Base-by-base conservation (phyloP, 139 green algal genomes). In the Micractinium conductrix region DNA sequence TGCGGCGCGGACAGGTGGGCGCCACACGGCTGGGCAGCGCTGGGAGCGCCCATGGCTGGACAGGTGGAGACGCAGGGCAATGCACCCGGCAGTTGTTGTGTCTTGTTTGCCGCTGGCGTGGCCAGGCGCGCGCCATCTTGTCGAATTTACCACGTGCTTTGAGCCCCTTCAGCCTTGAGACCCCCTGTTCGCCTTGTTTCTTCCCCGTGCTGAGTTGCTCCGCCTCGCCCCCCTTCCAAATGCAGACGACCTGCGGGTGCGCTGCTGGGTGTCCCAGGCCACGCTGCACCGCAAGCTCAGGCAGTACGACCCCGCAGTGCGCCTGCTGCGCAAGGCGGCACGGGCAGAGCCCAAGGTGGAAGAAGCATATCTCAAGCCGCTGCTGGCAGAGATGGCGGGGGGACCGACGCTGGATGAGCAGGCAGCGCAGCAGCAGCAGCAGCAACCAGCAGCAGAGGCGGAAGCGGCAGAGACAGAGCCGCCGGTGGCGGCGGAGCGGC, bases 201-300 rank as follows among this genome's bases (percentile, higher is more conserved):
- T 38, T 26, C 16, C 22, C 35, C 30, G 17, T 4, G 0, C 16
- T 12, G 2, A 7, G 12, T 43, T 26, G 4, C 74, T 70, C n/a
- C 24, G 3, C 38, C 16, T 44, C 33, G 67, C n/a, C 14, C 35
- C 67, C 48, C 50, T 28, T 7, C 40, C 38, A 38, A 3, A 0
- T 2, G 33, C 42, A 37, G 71, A 89, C 50, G 72, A 83, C 30
- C 79, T 89, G 70, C 68, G 70, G 8, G 79, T 82, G 68, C 60
- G 85, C 35, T 28, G 38, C 40, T 86, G 68, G 85, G 85, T 89
- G 65, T 62, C 85, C 10, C 48, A 80, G 79, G 85, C 85, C 38
- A 78, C 76, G n/a, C 43, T 82, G 76, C 76, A 79, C 48, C 62
- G 74, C 58, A 86, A 84, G 79, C 35, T 68, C 24, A 79, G 85